A percentile compares a stretch with the other conserved stretches of the same genome.
These are phyloP conservation scores for Mucor racemosus DNA, from an alignment of 371 early-diverging fungal genomes.

Conservation along the genomic window DNA sequence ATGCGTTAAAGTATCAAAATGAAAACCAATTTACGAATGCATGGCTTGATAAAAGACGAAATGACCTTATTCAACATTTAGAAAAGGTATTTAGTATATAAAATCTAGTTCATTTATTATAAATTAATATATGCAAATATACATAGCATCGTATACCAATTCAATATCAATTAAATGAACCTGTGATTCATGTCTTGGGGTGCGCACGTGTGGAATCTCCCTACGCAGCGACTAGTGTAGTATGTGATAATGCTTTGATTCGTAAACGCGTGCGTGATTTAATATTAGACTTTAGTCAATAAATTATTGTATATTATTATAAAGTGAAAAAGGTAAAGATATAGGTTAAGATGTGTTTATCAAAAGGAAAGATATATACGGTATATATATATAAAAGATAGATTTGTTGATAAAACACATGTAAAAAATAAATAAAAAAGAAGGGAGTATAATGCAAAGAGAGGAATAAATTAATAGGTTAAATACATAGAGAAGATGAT, in stretches of 20 bases:
- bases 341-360: neutral
- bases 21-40: conserved; percentile 3
- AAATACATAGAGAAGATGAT: conserved; percentile 13
- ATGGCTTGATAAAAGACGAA: conserved; percentile 17
- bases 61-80: conserved; percentile 11
- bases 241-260: conserved; percentile 55
- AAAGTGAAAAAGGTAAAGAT: neutral
- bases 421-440: neutral
- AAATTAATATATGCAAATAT: neutral
- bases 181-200: conserved; percentile 58
- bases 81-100: conserved; percentile 14
- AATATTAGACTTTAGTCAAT: conserved; percentile 30
- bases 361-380: neutral
- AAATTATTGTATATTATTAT: neutral
- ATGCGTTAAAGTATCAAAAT: conserved; percentile 6
- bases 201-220: conserved; percentile 63
- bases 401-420: neutral
- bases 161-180: conserved; percentile 38
- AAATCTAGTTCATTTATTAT: neutral
- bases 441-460: neutral
- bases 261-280: conserved; percentile 61
- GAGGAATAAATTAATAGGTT: neutral
- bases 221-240: conserved; percentile 54
- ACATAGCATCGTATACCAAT: conserved; percentile 56
- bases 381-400: no score